Conservation (phyloP, 495 filamentous ascomycete species). For the Penicillium lividum region DNA sequence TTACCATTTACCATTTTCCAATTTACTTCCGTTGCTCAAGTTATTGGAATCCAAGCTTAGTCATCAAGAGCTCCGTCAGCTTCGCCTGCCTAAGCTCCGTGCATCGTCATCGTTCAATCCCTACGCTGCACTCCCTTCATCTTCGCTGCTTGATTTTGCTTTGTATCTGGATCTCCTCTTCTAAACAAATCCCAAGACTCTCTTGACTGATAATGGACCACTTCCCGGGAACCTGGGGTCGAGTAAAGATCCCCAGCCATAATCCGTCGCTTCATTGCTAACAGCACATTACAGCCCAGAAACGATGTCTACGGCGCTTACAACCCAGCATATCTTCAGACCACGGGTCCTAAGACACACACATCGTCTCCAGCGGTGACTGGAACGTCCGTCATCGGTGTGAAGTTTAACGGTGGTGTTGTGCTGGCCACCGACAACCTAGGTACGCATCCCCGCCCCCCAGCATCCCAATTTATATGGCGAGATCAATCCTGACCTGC, state of each 20-base stretch:
- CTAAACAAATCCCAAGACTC: not conserved
- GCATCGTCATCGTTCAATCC: constrained; percentile 29
- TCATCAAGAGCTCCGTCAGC: constrained; percentile 45
- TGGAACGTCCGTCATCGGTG: constrained; percentile 88
- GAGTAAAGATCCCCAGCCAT: constrained; percentile 61
- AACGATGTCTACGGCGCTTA: constrained; percentile 96
- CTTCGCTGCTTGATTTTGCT: constrained; percentile 1
- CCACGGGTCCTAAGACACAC: constrained; percentile 71
- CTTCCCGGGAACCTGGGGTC: constrained; percentile 92
- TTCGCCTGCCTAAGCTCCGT: constrained; percentile 40
- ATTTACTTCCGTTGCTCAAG: too few relatives aligned
- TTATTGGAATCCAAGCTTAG: too few relatives aligned
- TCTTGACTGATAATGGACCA: constrained; percentile 73
- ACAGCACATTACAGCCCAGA: constrained; percentile 64
- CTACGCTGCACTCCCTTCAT: constrained; percentile 15
- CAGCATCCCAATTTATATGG: not conserved
- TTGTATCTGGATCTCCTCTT: not conserved
- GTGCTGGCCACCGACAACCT: constrained; percentile 97
- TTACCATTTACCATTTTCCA: too few relatives aligned
- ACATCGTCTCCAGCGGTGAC: constrained; percentile 92
- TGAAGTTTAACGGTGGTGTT: constrained; percentile 95
- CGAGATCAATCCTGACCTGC: constrained; percentile 5
- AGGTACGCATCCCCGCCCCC: constrained; percentile 52
- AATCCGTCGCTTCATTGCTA: constrained; percentile 30
- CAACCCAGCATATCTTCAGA: constrained; percentile 78